phyloP scores from a whole-genome alignment of 345 rosid species.

The Bruguiera parviflora region DNA sequence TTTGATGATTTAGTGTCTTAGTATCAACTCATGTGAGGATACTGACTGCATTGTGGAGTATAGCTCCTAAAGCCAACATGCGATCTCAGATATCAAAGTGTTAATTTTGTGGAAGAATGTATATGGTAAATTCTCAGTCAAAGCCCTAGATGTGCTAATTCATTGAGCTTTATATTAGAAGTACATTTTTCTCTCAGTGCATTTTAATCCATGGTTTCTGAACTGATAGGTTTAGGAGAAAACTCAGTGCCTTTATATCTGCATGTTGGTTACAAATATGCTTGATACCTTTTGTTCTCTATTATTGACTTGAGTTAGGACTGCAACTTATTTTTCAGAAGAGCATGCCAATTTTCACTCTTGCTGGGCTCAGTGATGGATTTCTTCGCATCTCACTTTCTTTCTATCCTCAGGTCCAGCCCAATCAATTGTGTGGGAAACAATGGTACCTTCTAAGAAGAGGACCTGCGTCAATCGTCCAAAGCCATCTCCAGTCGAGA shows the following conservation, averaged over 20 bases:
- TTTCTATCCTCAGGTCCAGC: slow-evolving; percentile 57
- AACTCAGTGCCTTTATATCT: background rate
- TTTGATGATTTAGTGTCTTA: background rate
- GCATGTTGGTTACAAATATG: background rate
- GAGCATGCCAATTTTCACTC: slow-evolving; percentile 6
- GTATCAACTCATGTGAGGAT: background rate
- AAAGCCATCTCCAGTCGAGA: slow-evolving; percentile 83
- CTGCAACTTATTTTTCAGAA: background rate
- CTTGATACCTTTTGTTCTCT: background rate
- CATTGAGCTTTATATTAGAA: background rate
- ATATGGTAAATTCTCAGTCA: background rate
- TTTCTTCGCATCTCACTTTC: slow-evolving; percentile 8
- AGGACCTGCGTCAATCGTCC: slow-evolving; percentile 82
- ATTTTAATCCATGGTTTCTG: too few relatives aligned
- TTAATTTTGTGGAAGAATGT: too few relatives aligned
- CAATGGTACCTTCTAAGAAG: slow-evolving; percentile 81
- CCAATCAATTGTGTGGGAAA: slow-evolving; percentile 86
- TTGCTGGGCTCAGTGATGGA: background rate
- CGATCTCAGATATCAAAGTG: too few relatives aligned
- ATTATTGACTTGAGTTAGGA: background rate
- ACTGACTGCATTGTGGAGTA: background rate
- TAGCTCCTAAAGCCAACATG: background rate
- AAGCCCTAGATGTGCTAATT: background rate
- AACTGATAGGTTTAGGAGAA: too few relatives aligned
- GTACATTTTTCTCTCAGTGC: background rate